Percentiles rank a stretch among this genome's conserved stretches.
phyloP scores from a whole-genome alignment of 2,329 filamentous ascomycete genomes.

The Pseudogymnoascus sp. region DNA sequence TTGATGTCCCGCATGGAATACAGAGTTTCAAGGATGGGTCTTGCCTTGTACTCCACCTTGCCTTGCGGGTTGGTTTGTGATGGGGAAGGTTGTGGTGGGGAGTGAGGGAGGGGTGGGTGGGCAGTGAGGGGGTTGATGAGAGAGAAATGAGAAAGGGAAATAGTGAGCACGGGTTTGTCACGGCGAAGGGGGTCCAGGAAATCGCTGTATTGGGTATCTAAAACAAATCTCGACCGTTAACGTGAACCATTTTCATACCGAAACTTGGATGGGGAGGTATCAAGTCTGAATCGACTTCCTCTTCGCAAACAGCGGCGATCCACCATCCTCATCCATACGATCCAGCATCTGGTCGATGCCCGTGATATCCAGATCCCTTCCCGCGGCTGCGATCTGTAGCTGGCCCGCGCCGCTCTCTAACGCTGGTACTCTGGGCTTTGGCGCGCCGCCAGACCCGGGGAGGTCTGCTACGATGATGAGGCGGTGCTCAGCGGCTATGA shows the following conservation, averaged over 20 bases:
- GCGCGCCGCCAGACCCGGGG: neutral
- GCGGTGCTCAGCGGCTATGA: constrained; percentile 27
- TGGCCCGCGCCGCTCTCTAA: constrained; percentile 14
- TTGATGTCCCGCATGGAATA: constrained; percentile 64
- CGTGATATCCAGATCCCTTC: constrained; percentile 46
- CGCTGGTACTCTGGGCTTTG: neutral
- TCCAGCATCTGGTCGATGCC: constrained; percentile 54
- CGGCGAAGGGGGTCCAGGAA: neutral
- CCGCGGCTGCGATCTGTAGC: constrained; percentile 18
- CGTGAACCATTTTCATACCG: neutral
- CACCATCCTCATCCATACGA: constrained; percentile 38
- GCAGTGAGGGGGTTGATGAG: neutral
- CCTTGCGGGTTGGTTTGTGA: constrained; percentile 45
- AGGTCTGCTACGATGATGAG: constrained; percentile 20
- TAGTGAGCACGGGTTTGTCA: neutral
- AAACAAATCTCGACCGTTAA: constrained; percentile 1
- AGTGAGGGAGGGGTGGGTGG: neutral
- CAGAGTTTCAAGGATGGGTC: constrained; percentile 64
- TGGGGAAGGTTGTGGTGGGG: neutral
- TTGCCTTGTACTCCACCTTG: constrained; percentile 70
- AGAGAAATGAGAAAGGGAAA: neutral
- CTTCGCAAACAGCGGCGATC: constrained; percentile 38
- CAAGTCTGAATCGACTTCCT: constrained; percentile 23
- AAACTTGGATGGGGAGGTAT: neutral
- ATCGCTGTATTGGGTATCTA: constrained; percentile 8